Base-by-base conservation (phyloP, 331 rosid species). In the Dryas integrifolia region DNA sequence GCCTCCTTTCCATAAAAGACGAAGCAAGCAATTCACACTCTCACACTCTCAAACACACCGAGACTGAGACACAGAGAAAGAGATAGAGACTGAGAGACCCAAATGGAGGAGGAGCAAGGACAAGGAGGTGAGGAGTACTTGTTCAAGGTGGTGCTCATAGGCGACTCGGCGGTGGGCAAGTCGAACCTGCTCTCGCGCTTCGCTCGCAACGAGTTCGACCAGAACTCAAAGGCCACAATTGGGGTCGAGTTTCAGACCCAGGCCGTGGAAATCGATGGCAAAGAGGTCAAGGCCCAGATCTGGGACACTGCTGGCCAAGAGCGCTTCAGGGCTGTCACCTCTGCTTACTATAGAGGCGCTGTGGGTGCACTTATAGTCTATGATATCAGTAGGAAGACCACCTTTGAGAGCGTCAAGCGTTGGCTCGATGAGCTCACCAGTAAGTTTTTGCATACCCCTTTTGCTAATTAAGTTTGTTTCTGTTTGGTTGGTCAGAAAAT, bases 251-350 rank as follows among this genome's bases (percentile, higher is more conserved):
- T 86, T 51, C 90, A 83, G 86, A 83, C 90, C 43, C 85, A 81
- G 55, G 82, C 56, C 1, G 82, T 86, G 76, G 88, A 81, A 6
- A 86, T 86, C 58, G 88, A 86, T 45, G 90, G 90, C 35, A 80
- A 82, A 63, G 75, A 76, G 79, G 73, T 86, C 9, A 86, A 86
- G 73, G 90, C 90, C 65, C 88, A 84, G 90, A 86, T 86, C 88
- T 86, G 90, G 90, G 90, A 86, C 73, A 86, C 90, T 43, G 90
- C 90, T 21, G 90, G 90, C 18, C 90, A 86, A 56, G 90, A 86
- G 68, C 81, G 90, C 2, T 86, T 86, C 77, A 59, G 90, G 74
- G 90, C 87, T 9, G 90, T 86, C 62, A 86, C 90, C 47, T 86
- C 90, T 16, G 90, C 90, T 59, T 86, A 86, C 73, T 86, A 86